phyloP scores from a whole-genome alignment of 305 asterid species.

The Petunia hybrid region DNA sequence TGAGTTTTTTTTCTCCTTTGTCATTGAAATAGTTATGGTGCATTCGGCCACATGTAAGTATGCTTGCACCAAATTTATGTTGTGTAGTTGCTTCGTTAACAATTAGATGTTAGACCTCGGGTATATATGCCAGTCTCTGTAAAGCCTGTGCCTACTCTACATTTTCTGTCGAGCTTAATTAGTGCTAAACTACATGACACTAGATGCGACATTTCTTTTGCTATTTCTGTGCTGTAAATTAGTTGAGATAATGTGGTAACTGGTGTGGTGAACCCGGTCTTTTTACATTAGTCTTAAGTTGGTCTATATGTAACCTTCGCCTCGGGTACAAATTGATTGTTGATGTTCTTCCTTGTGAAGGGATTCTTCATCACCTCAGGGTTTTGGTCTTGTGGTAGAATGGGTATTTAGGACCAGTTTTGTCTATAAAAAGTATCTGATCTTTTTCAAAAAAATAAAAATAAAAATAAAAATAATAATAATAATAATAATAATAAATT shows the following conservation, averaged over 20 bases:
- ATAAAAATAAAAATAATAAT: too few species aligned
- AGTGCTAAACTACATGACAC: conserved; percentile 1
- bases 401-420: too few species aligned
- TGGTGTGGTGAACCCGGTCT: neutral
- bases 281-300: neutral
- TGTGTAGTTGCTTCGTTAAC: conserved; percentile 8
- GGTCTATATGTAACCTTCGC: neutral
- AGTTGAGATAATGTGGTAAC: conserved; percentile 20
- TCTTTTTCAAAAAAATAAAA: too few species aligned
- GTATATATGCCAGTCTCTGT: neutral
- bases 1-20: neutral
- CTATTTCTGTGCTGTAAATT: neutral
- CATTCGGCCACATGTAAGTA: conserved; percentile 27
- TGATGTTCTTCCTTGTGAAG: neutral
- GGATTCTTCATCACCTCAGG: neutral
- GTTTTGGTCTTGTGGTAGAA: too few species aligned
- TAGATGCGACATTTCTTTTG: neutral
- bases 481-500: too few species aligned
- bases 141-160: neutral
- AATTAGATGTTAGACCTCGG: neutral
- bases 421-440: too few species aligned
- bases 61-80: conserved; percentile 23
- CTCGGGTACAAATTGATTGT: neutral
- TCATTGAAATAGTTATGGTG: neutral
- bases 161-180: neutral